These are phyloP conservation scores for Atkinsonella texensis DNA, from an alignment of 2,329 filamentous ascomycete species.

Conservation along the genomic window DNA sequence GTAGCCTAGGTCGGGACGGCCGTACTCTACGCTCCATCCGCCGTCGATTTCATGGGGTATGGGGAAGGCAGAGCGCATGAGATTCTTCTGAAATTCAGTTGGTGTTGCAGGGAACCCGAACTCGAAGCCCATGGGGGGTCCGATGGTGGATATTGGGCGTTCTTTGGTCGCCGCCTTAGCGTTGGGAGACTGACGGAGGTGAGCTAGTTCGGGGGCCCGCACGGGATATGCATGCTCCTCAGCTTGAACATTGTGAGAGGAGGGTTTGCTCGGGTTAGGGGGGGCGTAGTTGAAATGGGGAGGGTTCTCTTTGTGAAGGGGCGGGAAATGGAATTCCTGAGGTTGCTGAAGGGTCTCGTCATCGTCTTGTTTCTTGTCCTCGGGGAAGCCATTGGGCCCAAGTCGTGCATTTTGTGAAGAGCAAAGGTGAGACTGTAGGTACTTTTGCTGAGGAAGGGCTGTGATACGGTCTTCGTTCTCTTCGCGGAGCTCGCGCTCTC, in stretches of 20 bases:
- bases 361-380: conserved; percentile 26
- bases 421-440: conserved; percentile 42
- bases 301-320: conserved; percentile 33
- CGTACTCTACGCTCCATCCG: conserved; percentile 88
- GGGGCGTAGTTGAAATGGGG: conserved; percentile 51
- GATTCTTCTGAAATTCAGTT: conserved; percentile 75
- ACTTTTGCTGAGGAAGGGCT: conserved; percentile 59
- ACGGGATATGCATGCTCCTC: conserved; percentile 18
- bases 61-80: conserved; percentile 85
- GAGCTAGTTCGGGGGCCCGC: conserved; percentile 42
- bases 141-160: conserved; percentile 44
- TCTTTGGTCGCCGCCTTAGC: conserved; percentile 13
- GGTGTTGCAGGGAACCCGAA: conserved; percentile 77
- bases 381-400: conserved; percentile 23
- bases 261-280: conserved; percentile 11
- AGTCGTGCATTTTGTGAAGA: conserved; percentile 14
- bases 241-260: conserved; percentile 13
- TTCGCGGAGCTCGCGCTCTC: conserved; percentile 64
- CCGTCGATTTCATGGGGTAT: conserved; percentile 55
- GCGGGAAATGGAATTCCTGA: conserved; percentile 46
- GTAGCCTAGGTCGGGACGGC: conserved; percentile 74
- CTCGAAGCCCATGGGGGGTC: conserved; percentile 53
- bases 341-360: conserved; percentile 12
- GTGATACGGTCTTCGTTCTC: conserved; percentile 81
- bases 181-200: conserved; percentile 37